These are phyloP conservation scores for Aspergillus bridgeri DNA, from an alignment of 495 filamentous ascomycete genomes.

Conservation along the genomic window DNA sequence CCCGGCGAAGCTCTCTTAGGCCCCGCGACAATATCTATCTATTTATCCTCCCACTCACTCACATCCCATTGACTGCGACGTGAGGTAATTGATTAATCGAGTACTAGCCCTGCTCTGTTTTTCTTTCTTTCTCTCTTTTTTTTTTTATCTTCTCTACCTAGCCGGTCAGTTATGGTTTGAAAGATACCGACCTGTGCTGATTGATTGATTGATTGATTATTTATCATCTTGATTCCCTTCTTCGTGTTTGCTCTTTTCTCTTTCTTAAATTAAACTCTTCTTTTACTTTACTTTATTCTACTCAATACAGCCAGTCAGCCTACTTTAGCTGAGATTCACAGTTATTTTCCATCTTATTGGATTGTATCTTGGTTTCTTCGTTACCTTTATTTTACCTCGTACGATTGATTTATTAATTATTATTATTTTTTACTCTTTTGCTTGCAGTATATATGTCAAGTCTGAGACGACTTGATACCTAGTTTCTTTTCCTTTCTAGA, in stretches of 20 bases:
- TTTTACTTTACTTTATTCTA: neutral
- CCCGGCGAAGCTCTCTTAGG: neutral
- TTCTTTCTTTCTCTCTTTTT: constrained; percentile 13
- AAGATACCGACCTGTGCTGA: constrained; percentile 43
- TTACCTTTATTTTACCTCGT: neutral
- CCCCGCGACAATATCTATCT: neutral
- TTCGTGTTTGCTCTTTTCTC: constrained; percentile 11
- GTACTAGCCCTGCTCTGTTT: neutral
- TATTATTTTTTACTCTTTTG: too few species aligned
- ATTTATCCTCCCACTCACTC: neutral
- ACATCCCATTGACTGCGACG: constrained; percentile 14
- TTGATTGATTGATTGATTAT: constrained; percentile 19
- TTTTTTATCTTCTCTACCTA: too few species aligned
- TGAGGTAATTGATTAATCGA: constrained; percentile 10
- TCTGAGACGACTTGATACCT: too few species aligned
- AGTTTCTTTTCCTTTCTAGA: too few species aligned
- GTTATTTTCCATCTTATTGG: constrained; percentile 13
- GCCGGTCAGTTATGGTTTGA: constrained; percentile 34
- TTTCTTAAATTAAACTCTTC: neutral
- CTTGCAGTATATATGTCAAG: neutral
- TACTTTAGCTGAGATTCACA: constrained; percentile 15
- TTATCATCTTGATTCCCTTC: constrained; percentile 10
- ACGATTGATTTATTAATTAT: too few species aligned
- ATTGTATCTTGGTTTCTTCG: neutral
- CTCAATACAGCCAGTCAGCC: constrained; percentile 5